Percentiles rank a stretch among this genome's conserved stretches.
Evolutionary conservation across 176 grass and related monocot species (phyloP).

Genomic region (Rhynchospora pubera): DNA sequence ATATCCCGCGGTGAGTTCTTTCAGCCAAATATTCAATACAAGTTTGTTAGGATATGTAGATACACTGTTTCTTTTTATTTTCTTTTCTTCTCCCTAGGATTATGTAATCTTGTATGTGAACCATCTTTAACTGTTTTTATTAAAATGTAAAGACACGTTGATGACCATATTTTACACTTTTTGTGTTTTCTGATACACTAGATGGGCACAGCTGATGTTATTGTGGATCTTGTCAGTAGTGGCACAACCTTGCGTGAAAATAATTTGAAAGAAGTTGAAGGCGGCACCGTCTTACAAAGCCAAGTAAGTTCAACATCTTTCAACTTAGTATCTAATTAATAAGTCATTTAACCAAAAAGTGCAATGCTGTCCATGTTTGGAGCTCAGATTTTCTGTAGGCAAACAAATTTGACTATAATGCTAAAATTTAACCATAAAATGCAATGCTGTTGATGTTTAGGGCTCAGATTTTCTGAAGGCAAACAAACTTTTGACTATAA

Average conservation of each 20-base stretch:
- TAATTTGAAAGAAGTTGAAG: slow-evolving; percentile 95
- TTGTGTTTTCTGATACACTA: slow-evolving; percentile 25
- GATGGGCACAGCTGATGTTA: slow-evolving; percentile 97
- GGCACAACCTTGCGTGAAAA: slow-evolving; percentile 89
- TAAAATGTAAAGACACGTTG: neutral
- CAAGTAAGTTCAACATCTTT: slow-evolving; percentile 52
- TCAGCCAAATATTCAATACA: neutral
- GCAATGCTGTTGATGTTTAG: no score
- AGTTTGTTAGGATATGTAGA: slow-evolving; percentile 7
- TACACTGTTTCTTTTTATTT: neutral
- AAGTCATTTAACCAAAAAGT: neutral
- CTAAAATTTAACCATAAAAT: neutral
- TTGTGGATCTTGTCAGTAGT: slow-evolving; percentile 97
- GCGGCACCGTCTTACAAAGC: slow-evolving; percentile 78
- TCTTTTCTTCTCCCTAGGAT: neutral
- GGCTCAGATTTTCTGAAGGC: neutral
- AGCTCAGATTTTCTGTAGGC: neutral
- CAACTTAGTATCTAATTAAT: neutral
- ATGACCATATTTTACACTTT: neutral
- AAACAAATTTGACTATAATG: neutral
- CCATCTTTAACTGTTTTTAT: neutral
- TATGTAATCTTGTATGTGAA: neutral
- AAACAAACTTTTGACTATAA: neutral
- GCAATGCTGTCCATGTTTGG: neutral
- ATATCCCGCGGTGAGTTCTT: slow-evolving; percentile 75